Base-by-base conservation (phyloP, 1,284 basidiomycete species). In the Boletus mariae region DNA sequence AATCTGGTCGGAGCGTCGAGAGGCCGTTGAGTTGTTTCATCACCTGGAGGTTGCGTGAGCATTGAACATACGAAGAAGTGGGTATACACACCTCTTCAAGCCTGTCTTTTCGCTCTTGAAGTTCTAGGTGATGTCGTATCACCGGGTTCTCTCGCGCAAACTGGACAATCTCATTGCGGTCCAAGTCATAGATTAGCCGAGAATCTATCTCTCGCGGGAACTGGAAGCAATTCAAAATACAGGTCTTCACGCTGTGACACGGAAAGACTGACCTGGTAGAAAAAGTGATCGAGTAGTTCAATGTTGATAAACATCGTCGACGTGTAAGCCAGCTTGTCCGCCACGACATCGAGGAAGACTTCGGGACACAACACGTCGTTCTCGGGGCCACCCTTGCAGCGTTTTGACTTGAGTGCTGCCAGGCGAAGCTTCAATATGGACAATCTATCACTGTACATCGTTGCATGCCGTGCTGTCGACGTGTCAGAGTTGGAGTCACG, bases 241-340 rank as follows among this genome's bases (percentile, higher is more conserved):
- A 15, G 20, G 2, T 38, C 45, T n/a, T 25, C n/a, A 34, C n/a
- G 41, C 48, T 38, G 13, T n/a, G 23, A 45, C 20, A 51, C 15
- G 25, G 31, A 26, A 23, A 25, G 17, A n/a, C 78, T 51, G 61
- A 90, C 91, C 77, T 94, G 92, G 68, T 98, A 98, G 77, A 99
- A 98, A 80, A 99, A 99, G 66, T 98, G 94, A 65, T 95, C 92
- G 1, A 99, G 81, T 9, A 99, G 78, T 71, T 99, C 96, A 55
- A 98, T 95, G 73, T 92, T 98, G 79, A 99, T 96, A 73, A 99
- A 99, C 90, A 98, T 94, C 2, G 95, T 87, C 1, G 93, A 91
- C 0, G 95, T 98, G 68, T 95, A 91, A 0, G 96, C 94, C 34
- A 99, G 80, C 73, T 99, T 98, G 71, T 98, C 94, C 2, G 96